Evolutionary conservation across 2,329 filamentous ascomycete genomes (phyloP).

Genomic region (Triangularia verruculosa): DNA sequence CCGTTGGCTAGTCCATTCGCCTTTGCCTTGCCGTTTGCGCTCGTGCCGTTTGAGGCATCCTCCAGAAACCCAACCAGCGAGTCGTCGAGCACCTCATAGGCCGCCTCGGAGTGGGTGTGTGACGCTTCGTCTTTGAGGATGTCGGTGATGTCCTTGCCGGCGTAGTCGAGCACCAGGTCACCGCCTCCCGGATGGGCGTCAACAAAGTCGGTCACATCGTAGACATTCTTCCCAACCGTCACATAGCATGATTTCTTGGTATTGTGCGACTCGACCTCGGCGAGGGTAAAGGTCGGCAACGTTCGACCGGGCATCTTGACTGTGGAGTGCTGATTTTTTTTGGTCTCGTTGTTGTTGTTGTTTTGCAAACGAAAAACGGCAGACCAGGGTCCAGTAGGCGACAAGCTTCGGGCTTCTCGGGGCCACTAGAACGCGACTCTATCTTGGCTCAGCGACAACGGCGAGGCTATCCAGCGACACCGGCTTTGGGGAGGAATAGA

Average conservation of each 20-base stretch:
- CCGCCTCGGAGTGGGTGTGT: conserved; percentile 82
- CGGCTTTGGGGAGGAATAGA: not conserved
- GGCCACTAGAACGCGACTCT: not conserved
- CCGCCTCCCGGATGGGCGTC: conserved; percentile 87
- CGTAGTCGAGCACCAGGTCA: conserved; percentile 86
- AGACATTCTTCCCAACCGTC: conserved; percentile 84
- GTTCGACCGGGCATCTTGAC: conserved; percentile 70
- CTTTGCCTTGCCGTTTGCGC: conserved; percentile 31
- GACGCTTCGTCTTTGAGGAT: conserved; percentile 82
- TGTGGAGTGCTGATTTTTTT: not conserved
- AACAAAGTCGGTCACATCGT: conserved; percentile 90
- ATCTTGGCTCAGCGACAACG: not conserved
- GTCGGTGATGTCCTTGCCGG: conserved; percentile 76
- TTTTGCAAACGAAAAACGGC: not conserved
- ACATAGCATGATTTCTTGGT: conserved; percentile 86
- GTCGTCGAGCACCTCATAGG: conserved; percentile 94
- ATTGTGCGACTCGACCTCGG: conserved; percentile 80
- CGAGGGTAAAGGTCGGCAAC: conserved; percentile 76
- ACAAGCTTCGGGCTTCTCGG: conserved; percentile 1
- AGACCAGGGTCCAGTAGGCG: not conserved
- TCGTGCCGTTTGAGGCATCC: conserved; percentile 35
- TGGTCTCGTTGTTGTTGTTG: conserved; percentile 9
- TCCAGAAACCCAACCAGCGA: conserved; percentile 77
- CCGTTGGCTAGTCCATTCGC: conserved; percentile 34
- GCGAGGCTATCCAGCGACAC: not conserved